A percentile compares a stretch with the other conserved stretches of the same genome.
phyloP scores from a whole-genome alignment of 1,284 basidiomycete genomes.

The Cutaneotrichosporon sp. region DNA sequence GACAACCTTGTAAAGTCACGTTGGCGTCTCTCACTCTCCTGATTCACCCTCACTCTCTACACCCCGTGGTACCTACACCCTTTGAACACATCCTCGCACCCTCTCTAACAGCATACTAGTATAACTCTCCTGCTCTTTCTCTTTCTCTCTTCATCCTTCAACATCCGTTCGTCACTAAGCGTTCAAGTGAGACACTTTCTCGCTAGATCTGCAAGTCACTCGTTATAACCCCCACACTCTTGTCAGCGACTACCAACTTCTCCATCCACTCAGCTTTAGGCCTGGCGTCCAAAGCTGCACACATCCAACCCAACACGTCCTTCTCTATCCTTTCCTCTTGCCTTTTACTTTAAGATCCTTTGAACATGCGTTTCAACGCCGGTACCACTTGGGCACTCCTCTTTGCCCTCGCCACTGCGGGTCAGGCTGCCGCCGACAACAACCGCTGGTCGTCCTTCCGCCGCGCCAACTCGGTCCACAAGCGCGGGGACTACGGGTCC shows the following conservation, averaged over 20 bases:
- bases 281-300: constrained; percentile 6
- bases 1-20: too few species aligned
- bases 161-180: constrained; percentile 1
- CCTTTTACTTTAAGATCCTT: neutral
- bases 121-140: neutral
- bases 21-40: neutral
- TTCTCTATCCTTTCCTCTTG: neutral
- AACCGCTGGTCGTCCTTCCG: constrained; percentile 16
- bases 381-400: constrained; percentile 20
- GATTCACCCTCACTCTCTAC: too few species aligned
- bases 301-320: too few species aligned
- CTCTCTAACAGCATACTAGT: neutral
- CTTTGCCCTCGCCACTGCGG: constrained; percentile 23
- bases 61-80: too few species aligned
- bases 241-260: neutral
- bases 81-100: too few species aligned
- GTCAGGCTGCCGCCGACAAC: constrained; percentile 21
- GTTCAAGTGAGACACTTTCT: constrained; percentile 11
- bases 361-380: constrained; percentile 22
- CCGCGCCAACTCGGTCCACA: constrained; percentile 4
- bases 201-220: constrained; percentile 15
- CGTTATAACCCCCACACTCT: constrained; percentile 10
- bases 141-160: constrained; percentile 10
- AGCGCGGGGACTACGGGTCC: constrained; percentile 5
- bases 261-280: neutral